Evolutionary conservation across 495 filamentous ascomycete species (phyloP), one percentile per base, ranked within the genome.

Genomic region (Aspergillus ellipticus): DNA sequence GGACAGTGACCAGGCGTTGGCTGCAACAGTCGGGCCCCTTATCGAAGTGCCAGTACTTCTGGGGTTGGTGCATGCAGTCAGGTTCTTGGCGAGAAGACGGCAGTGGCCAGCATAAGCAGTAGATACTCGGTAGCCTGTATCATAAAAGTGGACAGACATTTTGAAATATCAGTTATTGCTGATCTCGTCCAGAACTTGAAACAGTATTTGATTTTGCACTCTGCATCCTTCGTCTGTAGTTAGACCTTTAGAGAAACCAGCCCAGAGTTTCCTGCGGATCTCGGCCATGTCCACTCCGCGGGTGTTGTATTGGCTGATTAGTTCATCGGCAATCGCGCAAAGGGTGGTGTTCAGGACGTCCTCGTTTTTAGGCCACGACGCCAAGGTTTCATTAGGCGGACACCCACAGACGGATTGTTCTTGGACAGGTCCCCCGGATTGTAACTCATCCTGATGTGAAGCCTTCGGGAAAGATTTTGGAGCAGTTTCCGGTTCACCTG

Each of bases 41-140:
- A 89, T 97, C 57, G 92, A 96, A 66, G 92, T 97, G 13, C 92
- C 92, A 1, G 91, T 96, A 13, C 62, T 96, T 60, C 61, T 97
- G 49, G 84, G 75, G 1, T 72, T 96, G 61, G 93, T 96, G 13
- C 96, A 95, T 74, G 79, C 87, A 6, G 81, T 90, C 15, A 85
- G 78, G 64, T 84, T 70, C 67, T 64, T 86, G 42, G 83, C 71
- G 39, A 76, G 64, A 31, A 43, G 56, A 19, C 45, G 51, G 24
- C 45, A 51, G 31, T 67, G 61, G 65, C 49, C 49, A 8, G 17
- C 60, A 35, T 63, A 49, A 54, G 28, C 6, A 19, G 15, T 20
- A 28, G 10, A 26, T 4, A 28, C 39, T 39, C 10, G 9, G 19
- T 10, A 37, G 3, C 16, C 29, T 39, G 4, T 51, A 4, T 13